Base-by-base conservation (phyloP, 2,329 filamentous ascomycete species). In the Orbilia brochopaga region DNA sequence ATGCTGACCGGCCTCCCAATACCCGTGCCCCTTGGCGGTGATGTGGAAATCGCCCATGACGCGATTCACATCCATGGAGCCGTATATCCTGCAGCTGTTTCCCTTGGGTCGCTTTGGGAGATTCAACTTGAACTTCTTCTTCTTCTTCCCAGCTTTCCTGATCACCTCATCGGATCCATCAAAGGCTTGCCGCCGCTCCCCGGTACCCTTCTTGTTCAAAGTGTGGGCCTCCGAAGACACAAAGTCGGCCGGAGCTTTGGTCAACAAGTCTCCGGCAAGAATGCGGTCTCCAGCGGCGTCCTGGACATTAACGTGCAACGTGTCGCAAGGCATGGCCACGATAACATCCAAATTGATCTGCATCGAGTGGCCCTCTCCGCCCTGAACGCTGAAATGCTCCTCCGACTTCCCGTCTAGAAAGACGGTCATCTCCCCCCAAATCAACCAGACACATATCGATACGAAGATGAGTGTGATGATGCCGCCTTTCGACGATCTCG, bases 41-140 rank as follows among this genome's bases (percentile, higher is more conserved):
- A 99, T 94, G 79, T 99, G 94, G 78, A 99, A 97, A 79, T 99
- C 93, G 2, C 93, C 94, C 80, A 97, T 93, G 50, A 99, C 94
- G 81, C 95, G 96, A 80, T 99, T 99, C 75, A 95, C 85, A 75
- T 96, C 90, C 79, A 99, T 80, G 77, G 87, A 95, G 35, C 94
- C 94, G 79, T 87, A 99, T 74, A 99, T 87, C 53, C 94, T 87
- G 80, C 94, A 99, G 73, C 90, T 89, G 79, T 61, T 78, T 2
- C 82, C 81, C 78, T 83, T 84, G 17, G 81, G 77, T 24, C 83
- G 80, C 58, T 81, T 81, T 62, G 94, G 77, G 69, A 82, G 84
- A 1, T 92, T 92, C 1, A 91, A 94, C 84, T 90, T 92, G 37
- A 85, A 84, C 81, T 87, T 88, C 78, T 88, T 89, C 48, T 86